Percentiles rank a stretch among this genome's conserved stretches.
These are phyloP conservation scores for Stemphylium beticola DNA, from an alignment of 2,329 filamentous ascomycete genomes.

Conservation along the genomic window DNA sequence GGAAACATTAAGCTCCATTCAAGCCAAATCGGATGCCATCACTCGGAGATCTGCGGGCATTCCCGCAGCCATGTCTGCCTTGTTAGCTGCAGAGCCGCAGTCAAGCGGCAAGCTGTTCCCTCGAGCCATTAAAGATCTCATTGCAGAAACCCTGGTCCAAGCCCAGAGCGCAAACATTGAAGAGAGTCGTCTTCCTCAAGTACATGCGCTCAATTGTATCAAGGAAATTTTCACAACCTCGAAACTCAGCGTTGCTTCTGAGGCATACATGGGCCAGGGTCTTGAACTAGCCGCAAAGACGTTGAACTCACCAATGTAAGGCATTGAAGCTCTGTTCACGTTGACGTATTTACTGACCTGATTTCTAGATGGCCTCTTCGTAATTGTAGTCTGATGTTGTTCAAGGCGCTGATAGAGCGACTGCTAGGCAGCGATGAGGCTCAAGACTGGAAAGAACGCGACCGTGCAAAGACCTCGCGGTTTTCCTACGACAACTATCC, in stretches of 20 bases:
- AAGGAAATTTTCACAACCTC: slow-evolving; percentile 91
- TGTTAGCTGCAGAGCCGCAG: slow-evolving; percentile 73
- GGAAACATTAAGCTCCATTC: slow-evolving; percentile 73
- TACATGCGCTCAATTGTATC: slow-evolving; percentile 92
- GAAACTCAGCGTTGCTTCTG: slow-evolving; percentile 73
- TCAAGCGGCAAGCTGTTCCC: slow-evolving; percentile 63
- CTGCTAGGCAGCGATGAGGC: slow-evolving; percentile 75
- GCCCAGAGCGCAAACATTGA: slow-evolving; percentile 61
- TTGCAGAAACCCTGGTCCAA: slow-evolving; percentile 63
- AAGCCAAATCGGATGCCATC: slow-evolving; percentile 75
- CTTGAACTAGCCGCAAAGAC: slow-evolving; percentile 81
- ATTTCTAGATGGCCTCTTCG: slow-evolving; percentile 81
- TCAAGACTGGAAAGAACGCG: slow-evolving; percentile 62
- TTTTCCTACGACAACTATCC: slow-evolving; percentile 75
- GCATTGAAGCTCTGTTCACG: slow-evolving; percentile 1
- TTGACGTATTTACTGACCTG: slow-evolving; percentile 2
- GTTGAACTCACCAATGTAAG: slow-evolving; percentile 77
- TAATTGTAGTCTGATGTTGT: slow-evolving; percentile 89
- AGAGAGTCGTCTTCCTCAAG: slow-evolving; percentile 75
- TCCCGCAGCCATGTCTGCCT: slow-evolving; percentile 82
- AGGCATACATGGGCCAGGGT: slow-evolving; percentile 74
- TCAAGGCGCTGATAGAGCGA: slow-evolving; percentile 82
- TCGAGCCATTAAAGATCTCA: slow-evolving; percentile 68
- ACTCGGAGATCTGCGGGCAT: slow-evolving; percentile 92
- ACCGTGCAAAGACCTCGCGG: slow-evolving; percentile 53